Percentiles rank a stretch among this genome's conserved stretches.
Conservation (phyloP, 208 protist genomes). For the Crithidia expoeki region DNA sequence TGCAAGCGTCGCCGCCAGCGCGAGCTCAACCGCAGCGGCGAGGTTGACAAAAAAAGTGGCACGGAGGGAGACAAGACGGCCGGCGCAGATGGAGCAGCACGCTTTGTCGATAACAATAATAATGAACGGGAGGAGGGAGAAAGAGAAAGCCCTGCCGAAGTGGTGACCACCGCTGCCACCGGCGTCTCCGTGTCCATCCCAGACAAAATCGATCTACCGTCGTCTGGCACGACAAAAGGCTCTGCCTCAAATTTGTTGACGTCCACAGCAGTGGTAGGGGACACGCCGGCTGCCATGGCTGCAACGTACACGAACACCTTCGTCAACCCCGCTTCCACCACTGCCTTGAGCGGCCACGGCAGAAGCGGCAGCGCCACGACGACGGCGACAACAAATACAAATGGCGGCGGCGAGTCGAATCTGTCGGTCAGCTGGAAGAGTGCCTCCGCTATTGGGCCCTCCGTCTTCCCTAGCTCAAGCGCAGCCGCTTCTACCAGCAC, state of each 20-base stretch:
- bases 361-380: not conserved
- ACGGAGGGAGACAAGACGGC: not conserved
- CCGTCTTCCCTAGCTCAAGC: not conserved
- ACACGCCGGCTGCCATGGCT: not conserved
- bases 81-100: not conserved
- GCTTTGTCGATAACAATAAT: not conserved
- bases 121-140: not conserved
- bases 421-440: constrained; percentile 5
- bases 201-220: too few species aligned
- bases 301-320: not conserved
- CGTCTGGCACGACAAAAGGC: too few species aligned
- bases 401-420: not conserved
- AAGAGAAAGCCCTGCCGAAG: not conserved
- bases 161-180: not conserved
- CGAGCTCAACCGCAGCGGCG: not conserved
- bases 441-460: not conserved
- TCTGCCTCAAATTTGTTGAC: too few species aligned
- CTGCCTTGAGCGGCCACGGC: not conserved
- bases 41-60: not conserved
- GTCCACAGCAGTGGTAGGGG: not conserved
- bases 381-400: not conserved
- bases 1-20: constrained; percentile 11
- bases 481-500: not conserved
- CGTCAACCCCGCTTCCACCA: not conserved
- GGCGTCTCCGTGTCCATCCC: not conserved